Evolutionary conservation across 208 protist species (phyloP).

Genomic region (Trypanosomatidae sp.): DNA sequence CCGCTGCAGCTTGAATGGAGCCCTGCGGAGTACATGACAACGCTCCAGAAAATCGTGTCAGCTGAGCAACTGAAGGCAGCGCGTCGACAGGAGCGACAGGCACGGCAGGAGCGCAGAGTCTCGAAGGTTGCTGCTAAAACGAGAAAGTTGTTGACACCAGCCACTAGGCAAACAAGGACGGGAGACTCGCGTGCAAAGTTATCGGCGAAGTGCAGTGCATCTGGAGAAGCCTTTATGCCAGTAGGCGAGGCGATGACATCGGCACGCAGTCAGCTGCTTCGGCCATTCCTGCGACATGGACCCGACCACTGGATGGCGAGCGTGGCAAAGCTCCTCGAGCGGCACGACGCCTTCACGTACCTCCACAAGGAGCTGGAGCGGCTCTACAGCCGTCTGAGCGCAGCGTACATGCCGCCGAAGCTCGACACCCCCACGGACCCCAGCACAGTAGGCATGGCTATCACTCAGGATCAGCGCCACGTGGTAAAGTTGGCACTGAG

Average conservation of each 20-base stretch:
- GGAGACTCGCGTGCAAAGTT: not conserved
- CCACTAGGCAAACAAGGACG: not conserved
- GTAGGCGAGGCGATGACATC: conserved; percentile 7
- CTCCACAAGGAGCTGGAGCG: conserved; percentile 45
- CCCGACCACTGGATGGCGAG: conserved; percentile 41
- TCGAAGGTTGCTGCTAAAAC: not conserved
- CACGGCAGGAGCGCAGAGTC: not conserved
- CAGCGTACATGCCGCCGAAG: conserved; percentile 74
- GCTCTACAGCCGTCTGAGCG: conserved; percentile 52
- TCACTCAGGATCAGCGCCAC: conserved; percentile 80
- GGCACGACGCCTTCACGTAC: conserved; percentile 48
- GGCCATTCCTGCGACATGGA: conserved; percentile 8
- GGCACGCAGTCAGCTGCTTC: conserved; percentile 17
- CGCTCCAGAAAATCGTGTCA: conserved; percentile 18
- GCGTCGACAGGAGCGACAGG: not conserved
- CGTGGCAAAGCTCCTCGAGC: conserved; percentile 45
- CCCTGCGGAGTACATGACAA: conserved; percentile 25
- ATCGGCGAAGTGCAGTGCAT: not conserved
- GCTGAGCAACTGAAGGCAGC: conserved; percentile 1
- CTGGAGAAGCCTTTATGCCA: not conserved
- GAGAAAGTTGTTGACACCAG: not conserved
- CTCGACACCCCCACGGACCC: conserved; percentile 69
- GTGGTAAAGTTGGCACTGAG: conserved; percentile 56
- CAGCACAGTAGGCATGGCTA: conserved; percentile 16
- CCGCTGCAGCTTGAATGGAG: conserved; percentile 69